phyloP scores from a whole-genome alignment of 371 early-diverging fungal species.

The Blakeslea trispora region DNA sequence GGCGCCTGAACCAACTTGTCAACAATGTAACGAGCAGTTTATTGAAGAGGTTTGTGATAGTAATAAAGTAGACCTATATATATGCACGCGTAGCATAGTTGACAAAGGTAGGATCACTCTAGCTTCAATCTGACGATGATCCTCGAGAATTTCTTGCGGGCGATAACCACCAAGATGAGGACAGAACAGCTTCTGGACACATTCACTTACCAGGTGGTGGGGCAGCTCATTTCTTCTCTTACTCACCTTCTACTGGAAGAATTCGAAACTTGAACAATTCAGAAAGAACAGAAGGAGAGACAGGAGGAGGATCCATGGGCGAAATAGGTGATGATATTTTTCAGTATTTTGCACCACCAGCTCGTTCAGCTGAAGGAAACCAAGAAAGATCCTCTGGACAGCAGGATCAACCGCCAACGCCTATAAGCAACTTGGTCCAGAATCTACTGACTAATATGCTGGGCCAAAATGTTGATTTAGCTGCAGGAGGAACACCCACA shows the following conservation, averaged over 20 bases:
- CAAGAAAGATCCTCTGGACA: not conserved
- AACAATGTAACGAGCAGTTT: constrained; percentile 64
- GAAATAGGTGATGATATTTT: constrained; percentile 32
- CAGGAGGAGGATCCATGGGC: not conserved
- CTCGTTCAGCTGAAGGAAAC: not conserved
- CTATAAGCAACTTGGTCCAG: constrained; percentile 32
- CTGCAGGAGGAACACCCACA: constrained; percentile 4
- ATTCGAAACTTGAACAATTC: not conserved
- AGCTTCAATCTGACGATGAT: constrained; percentile 51
- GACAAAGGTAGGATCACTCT: not conserved
- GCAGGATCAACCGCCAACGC: constrained; percentile 1
- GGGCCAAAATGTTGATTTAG: constrained; percentile 15
- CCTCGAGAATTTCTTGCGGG: constrained; percentile 42
- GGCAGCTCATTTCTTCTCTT: constrained; percentile 18
- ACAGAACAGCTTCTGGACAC: not conserved
- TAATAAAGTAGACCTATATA: too few species aligned
- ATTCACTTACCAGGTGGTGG: constrained; percentile 10
- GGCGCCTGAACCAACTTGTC: constrained; percentile 65
- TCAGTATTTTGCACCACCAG: constrained; percentile 29
- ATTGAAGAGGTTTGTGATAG: constrained; percentile 57
- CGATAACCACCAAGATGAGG: constrained; percentile 6
- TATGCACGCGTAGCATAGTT: constrained; percentile 2
- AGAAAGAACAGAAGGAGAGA: too few species aligned
- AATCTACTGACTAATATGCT: constrained; percentile 24
- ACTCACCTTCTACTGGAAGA: constrained; percentile 16